These are phyloP conservation scores for Parafenestella ontariensis DNA, from an alignment of 2,329 filamentous ascomycete species.

Conservation along the genomic window DNA sequence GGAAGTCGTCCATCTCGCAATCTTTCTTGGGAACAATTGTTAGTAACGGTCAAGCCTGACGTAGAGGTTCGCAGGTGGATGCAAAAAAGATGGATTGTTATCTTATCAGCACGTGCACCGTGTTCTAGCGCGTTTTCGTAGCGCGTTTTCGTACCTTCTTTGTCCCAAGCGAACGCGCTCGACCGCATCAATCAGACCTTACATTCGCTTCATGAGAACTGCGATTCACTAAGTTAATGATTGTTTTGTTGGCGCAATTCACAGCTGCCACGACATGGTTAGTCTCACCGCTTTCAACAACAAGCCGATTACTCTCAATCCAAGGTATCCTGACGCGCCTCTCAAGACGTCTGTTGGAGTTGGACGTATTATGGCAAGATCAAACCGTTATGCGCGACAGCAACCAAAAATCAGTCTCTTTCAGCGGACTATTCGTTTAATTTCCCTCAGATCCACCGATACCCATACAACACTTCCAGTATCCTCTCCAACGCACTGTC, in stretches of 20 bases:
- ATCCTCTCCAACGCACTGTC: slow-evolving; percentile 16
- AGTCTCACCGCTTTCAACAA: background rate
- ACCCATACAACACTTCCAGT: slow-evolving; percentile 15
- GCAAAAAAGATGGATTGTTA: background rate
- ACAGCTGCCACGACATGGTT: too few relatives aligned
- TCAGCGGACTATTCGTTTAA: too few relatives aligned
- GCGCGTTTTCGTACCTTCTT: background rate
- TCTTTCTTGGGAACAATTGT: background rate
- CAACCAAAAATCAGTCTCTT: too few relatives aligned
- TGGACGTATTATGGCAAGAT: too few relatives aligned
- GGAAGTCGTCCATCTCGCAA: slow-evolving; percentile 22
- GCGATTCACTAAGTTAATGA: too few relatives aligned
- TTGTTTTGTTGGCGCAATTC: too few relatives aligned
- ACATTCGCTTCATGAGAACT: too few relatives aligned
- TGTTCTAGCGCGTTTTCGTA: slow-evolving; percentile 1
- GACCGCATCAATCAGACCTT: too few relatives aligned
- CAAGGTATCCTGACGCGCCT: too few relatives aligned
- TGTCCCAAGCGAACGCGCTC: too few relatives aligned
- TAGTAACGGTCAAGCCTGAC: background rate
- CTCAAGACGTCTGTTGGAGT: too few relatives aligned
- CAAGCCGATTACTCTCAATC: background rate
- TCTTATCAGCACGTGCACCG: slow-evolving; percentile 8
- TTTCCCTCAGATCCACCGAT: slow-evolving; percentile 25
- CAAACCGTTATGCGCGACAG: too few relatives aligned
- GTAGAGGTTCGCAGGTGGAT: background rate